Evolutionary conservation across 2,329 filamentous ascomycete species (phyloP).

Genomic region (Magnaporthiopsis rhizophila): DNA sequence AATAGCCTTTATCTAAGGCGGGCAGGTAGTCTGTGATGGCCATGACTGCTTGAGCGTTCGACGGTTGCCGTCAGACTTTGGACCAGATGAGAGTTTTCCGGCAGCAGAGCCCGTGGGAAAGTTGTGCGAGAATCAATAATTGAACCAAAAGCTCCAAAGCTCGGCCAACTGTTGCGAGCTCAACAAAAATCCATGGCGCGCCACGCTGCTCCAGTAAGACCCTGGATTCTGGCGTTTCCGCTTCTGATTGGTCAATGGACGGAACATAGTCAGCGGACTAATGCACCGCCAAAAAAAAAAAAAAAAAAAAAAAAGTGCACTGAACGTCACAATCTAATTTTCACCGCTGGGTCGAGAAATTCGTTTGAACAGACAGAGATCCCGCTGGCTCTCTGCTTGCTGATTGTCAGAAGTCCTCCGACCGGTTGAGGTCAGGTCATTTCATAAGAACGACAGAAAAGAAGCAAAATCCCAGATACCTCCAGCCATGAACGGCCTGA

Average conservation of each 20-base stretch:
- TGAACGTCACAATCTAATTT: neutral
- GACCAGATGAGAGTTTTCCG: neutral
- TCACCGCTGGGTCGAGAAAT: neutral
- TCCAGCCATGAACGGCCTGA: constrained; percentile 22
- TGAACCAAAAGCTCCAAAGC: neutral
- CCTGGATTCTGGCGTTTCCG: neutral
- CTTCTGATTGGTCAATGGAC: neutral
- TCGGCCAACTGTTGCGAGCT: neutral
- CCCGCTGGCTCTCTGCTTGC: neutral
- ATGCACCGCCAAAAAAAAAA: neutral
- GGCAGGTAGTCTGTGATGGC: constrained; percentile 2
- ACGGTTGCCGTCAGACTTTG: neutral
- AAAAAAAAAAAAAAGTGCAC: neutral
- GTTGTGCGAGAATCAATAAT: neutral
- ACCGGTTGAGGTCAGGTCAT: neutral
- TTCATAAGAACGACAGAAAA: neutral
- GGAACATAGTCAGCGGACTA: neutral
- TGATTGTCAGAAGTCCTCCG: neutral
- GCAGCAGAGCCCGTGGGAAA: neutral
- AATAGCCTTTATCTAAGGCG: constrained; percentile 36
- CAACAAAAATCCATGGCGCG: neutral
- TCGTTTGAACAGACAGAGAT: neutral
- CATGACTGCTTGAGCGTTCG: neutral
- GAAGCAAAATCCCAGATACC: neutral
- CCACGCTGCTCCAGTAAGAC: neutral